Base-by-base conservation (phyloP, 495 filamentous ascomycete genomes). In the Penicillium cataractarum region DNA sequence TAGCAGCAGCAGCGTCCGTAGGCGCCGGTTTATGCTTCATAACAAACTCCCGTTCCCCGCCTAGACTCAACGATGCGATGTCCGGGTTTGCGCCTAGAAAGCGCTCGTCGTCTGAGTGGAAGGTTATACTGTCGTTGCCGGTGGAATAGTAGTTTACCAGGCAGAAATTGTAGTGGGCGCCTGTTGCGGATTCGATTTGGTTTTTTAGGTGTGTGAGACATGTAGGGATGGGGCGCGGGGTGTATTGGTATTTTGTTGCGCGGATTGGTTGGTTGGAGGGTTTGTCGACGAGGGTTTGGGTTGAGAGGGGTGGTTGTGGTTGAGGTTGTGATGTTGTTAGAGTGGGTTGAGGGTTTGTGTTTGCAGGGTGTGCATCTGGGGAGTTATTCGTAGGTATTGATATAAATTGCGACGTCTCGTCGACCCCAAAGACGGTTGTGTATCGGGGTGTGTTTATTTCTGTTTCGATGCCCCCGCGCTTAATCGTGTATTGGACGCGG, bases 81-180 rank as follows among this genome's bases (percentile, higher is more conserved):
- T 82, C 79, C 15, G 89, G 89, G 17, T 84, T 73, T 1, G 76
- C 53, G 4, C 89, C 90, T 0, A 92, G 84, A 67, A 93, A 92
- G 10, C 82, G 80, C 74, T 92, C 90, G 65, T 92, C 89, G 64
- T 92, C 90, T 37, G 86, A 88, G 69, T 91, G 88, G 70, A 88
- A 93, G 26, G 84, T 77, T 35, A 92, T 92, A 58, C 86, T 89
- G 72, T 92, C 89, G 12, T 82, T 73, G 2, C 88, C 89, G 29
- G 77, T 80, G 33, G 86, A 84, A 73, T 92, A 92, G 78, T 92
- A 92, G 65, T 92, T 92, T 9, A 92, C 87, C 2, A 92, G 78
- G 58, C 84, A 84, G 74, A 91, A 90, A 65, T 93, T 92, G 72
- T 89, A 92, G 3, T 60, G 81, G n/a, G 57, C 44, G 33, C 51